Base-by-base conservation (phyloP, 176 grass and related monocot genomes). In the Aegilops bicornis region DNA sequence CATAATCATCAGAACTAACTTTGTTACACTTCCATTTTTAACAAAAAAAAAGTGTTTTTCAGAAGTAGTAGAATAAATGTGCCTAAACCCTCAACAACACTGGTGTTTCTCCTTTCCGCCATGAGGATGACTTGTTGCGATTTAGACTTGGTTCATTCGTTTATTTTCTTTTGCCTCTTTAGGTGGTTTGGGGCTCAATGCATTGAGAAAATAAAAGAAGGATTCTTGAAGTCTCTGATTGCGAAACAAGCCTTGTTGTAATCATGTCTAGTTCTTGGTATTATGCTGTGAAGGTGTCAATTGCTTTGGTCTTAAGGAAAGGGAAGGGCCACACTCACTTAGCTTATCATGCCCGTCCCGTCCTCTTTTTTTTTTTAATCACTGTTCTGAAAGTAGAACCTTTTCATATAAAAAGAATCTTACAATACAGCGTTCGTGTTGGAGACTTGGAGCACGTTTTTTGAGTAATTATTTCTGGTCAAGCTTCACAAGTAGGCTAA, bases 221-320 rank as follows among this genome's bases (percentile, higher is more conserved):
- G 10, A 15, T 56, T 36, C n/a, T 85, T 3, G 3, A 45, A 76
- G 61, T 73, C 66, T 14, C 16, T 80, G 36, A 43, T 84, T 87
- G 42, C 42, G 23, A 75, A 59, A 36, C 59, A 83, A 22, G 22
- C 59, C 20, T 83, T 45, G n/a, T 40, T 58, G 0, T 59, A 73
- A 83, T 68, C 75, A 83, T 75, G 42, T 35, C 75, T 30, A 30
- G 85, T 61, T 91, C 80, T 64, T 64, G 68, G 67, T 40, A 36
- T 79, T 86, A 79, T 86, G 72, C 30, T 64, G 32, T 33, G 23
- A 73, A 42, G 84, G 20, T 47, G 15, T 47, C 45, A 13, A 74
- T 84, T 91, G 75, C 85, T 91, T 87, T 69, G 76, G n/a, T 68
- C 81, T 80, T 80, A 87, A 87, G 80, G 22, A 87, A 91, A 80